Conservation (phyloP, 1,284 basidiomycete species). For the Sporisorium scitamineum region DNA sequence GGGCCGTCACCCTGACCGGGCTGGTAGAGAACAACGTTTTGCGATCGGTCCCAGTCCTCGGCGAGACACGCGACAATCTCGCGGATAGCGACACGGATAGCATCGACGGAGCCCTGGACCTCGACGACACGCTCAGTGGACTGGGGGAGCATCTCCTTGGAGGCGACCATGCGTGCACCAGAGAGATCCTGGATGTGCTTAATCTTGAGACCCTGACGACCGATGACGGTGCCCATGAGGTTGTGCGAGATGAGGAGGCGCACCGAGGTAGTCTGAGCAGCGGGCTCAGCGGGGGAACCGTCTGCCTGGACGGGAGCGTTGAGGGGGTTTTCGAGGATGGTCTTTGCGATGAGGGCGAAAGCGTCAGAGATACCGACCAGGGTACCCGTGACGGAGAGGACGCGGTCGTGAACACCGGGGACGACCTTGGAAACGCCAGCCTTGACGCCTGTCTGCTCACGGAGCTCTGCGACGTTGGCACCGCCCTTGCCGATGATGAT, state of each 20-base stretch:
- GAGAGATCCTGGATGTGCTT: constrained; percentile 70
- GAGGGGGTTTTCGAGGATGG: constrained; percentile 76
- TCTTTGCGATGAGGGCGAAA: constrained; percentile 92
- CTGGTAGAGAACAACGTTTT: constrained; percentile 86
- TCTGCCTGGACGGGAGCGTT: constrained; percentile 65
- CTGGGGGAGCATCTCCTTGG: constrained; percentile 69
- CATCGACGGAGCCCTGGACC: constrained; percentile 90
- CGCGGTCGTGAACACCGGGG: constrained; percentile 94
- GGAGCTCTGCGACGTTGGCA: constrained; percentile 94
- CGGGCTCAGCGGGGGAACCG: constrained; percentile 77
- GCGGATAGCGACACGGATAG: constrained; percentile 89
- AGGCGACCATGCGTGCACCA: constrained; percentile 69
- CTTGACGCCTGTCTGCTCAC: constrained; percentile 94
- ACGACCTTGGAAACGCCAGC: constrained; percentile 99
- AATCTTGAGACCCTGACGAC: constrained; percentile 69
- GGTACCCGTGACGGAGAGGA: constrained; percentile 90
- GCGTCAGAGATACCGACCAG: constrained; percentile 95
- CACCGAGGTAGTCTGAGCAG: constrained; percentile 83
- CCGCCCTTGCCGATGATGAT: constrained; percentile 82
- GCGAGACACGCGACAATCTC: constrained; percentile 95
- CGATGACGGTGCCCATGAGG: constrained; percentile 70
- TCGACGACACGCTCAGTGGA: constrained; percentile 83
- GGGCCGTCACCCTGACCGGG: constrained; percentile 72
- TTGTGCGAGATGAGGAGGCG: constrained; percentile 73
- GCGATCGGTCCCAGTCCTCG: constrained; percentile 94